Evolutionary conservation across 2,329 filamentous ascomycete species (phyloP).

Genomic region (Colletotrichum trifolii): DNA sequence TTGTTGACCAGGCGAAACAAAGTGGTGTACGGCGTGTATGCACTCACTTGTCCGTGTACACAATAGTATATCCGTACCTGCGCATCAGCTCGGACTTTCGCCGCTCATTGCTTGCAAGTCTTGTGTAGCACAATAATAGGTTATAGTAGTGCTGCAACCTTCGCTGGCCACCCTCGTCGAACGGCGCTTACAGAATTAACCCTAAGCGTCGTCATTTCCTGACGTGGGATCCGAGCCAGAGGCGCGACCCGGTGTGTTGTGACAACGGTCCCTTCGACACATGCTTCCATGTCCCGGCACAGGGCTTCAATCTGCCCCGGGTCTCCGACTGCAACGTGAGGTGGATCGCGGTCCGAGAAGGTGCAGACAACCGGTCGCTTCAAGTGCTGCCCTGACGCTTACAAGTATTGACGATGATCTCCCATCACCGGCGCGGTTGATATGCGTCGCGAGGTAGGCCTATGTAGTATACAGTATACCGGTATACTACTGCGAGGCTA

Average conservation of each 20-base stretch:
- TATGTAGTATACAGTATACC: constrained; percentile 19
- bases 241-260: constrained; percentile 16
- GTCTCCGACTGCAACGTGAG: constrained; percentile 34
- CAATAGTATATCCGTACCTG: constrained; percentile 16
- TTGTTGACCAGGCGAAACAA: background rate
- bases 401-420: constrained; percentile 28
- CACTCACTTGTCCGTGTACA: background rate
- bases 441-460: constrained; percentile 7
- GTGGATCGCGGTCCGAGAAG: constrained; percentile 27
- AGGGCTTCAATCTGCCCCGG: constrained; percentile 20
- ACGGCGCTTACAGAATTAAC: constrained; percentile 32
- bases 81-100: constrained; percentile 20
- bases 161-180: constrained; percentile 30
- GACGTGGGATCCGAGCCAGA: constrained; percentile 21
- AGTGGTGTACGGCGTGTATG: no score
- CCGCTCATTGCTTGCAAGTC: constrained; percentile 3
- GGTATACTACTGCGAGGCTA: background rate
- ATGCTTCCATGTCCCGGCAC: constrained; percentile 27
- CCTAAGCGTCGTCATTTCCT: constrained; percentile 36
- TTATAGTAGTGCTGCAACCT: constrained; percentile 28
- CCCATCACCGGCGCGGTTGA: constrained; percentile 30
- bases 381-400: constrained; percentile 19
- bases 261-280: constrained; percentile 23
- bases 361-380: constrained; percentile 21
- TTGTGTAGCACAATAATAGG: no score